A percentile compares a stretch with the other conserved stretches of the same genome.
These are phyloP conservation scores for Colletotrichum musae DNA, from an alignment of 2,329 filamentous ascomycete genomes.

Conservation along the genomic window DNA sequence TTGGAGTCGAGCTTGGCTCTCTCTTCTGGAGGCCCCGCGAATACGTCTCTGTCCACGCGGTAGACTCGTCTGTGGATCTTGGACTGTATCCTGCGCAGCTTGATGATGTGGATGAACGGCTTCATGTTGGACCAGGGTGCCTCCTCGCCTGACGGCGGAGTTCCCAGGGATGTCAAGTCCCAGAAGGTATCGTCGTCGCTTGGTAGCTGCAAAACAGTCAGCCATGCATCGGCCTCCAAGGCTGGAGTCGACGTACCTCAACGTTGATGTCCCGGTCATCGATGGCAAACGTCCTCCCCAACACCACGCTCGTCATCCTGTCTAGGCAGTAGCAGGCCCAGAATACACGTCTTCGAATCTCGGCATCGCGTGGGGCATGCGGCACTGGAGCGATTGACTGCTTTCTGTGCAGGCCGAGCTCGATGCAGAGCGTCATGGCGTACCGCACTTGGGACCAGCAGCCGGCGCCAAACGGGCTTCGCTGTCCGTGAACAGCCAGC, in stretches of 20 bases:
- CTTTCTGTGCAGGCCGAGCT: slow-evolving; percentile 50
- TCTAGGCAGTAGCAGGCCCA: slow-evolving; percentile 55
- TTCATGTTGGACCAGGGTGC: slow-evolving; percentile 44
- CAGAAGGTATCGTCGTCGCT: slow-evolving; percentile 44
- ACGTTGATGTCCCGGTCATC: slow-evolving; percentile 52
- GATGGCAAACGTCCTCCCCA: slow-evolving; percentile 53
- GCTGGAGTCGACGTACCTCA: slow-evolving; percentile 38
- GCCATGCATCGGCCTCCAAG: background rate
- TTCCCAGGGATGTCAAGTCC: slow-evolving; percentile 41
- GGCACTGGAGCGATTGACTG: background rate
- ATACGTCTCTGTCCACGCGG: slow-evolving; percentile 45
- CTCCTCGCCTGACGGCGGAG: background rate
- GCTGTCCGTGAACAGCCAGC: slow-evolving; percentile 51
- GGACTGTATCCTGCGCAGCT: slow-evolving; percentile 44
- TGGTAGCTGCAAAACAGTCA: slow-evolving; percentile 41
- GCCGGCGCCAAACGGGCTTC: slow-evolving; percentile 52
- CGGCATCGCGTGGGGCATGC: slow-evolving; percentile 40
- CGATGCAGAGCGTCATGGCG: slow-evolving; percentile 50
- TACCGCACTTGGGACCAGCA: slow-evolving; percentile 52
- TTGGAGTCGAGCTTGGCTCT: slow-evolving; percentile 40
- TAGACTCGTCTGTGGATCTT: slow-evolving; percentile 43
- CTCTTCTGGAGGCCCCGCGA: slow-evolving; percentile 19
- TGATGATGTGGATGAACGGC: slow-evolving; percentile 48
- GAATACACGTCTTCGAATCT: slow-evolving; percentile 50
- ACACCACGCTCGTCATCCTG: slow-evolving; percentile 49